phyloP scores from a whole-genome alignment of 1,139 yeast species.

The Magnusiomyces fungicola region DNA sequence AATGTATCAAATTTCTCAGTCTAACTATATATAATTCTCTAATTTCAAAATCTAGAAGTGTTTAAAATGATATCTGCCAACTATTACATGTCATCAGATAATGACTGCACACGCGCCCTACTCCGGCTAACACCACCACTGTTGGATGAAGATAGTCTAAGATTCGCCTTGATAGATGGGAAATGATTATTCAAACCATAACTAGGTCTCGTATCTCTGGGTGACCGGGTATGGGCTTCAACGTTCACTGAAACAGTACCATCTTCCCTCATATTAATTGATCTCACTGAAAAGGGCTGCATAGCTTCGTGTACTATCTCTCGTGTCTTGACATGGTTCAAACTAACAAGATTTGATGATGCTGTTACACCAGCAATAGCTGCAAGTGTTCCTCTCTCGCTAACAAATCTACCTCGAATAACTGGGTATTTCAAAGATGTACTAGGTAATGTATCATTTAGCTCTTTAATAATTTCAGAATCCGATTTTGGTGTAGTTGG shows the following conservation, averaged over 20 bases:
- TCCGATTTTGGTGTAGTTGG: neutral
- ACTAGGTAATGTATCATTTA: constrained; percentile 2
- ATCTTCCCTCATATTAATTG: constrained; percentile 6
- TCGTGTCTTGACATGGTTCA: neutral
- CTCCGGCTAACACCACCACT: neutral
- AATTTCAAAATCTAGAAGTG: too few relatives aligned
- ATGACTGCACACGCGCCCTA: neutral
- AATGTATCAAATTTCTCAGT: too few relatives aligned
- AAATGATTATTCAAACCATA: neutral
- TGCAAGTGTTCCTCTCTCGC: constrained; percentile 13
- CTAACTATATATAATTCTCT: too few relatives aligned
- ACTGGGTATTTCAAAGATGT: constrained; percentile 4
- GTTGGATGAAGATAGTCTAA: neutral
- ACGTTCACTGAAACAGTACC: constrained; percentile 12
- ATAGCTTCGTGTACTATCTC: constrained; percentile 7
- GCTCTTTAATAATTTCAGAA: neutral
- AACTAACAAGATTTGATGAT: constrained; percentile 8
- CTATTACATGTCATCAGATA: neutral
- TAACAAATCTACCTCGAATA: constrained; percentile 18
- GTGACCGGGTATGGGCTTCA: neutral
- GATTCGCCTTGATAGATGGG: too few relatives aligned
- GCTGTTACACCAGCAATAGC: constrained; percentile 19
- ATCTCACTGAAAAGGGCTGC: constrained; percentile 11
- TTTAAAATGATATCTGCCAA: too few relatives aligned
- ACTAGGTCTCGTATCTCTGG: neutral